Evolutionary conservation across 2,329 filamentous ascomycete species (phyloP).

Genomic region (Pseudogymnoascus sp.): DNA sequence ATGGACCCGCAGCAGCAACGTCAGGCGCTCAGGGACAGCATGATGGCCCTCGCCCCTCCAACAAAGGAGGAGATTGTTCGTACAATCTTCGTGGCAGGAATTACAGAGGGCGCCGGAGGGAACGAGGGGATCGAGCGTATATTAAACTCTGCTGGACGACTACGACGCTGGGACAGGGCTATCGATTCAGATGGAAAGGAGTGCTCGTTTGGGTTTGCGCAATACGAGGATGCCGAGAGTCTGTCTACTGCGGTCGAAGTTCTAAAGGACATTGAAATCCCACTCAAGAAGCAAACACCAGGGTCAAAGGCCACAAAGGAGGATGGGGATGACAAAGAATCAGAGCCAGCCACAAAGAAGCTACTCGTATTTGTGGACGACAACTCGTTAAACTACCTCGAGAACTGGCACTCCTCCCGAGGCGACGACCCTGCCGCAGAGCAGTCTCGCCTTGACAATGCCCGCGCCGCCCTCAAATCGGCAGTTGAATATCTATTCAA

Average conservation of each 20-base stretch:
- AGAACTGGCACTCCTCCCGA: constrained; percentile 65
- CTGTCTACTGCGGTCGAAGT: constrained; percentile 79
- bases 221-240: constrained; percentile 88
- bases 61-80: constrained; percentile 85
- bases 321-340: constrained; percentile 31
- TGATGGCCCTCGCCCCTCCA: constrained; percentile 70
- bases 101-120: constrained; percentile 69
- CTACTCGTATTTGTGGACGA: constrained; percentile 74
- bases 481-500: constrained; percentile 67
- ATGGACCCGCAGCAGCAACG: constrained; percentile 64
- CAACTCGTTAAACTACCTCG: constrained; percentile 75
- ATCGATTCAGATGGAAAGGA: constrained; percentile 70
- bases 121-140: constrained; percentile 76
- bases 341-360: constrained; percentile 54
- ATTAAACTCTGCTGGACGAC: constrained; percentile 65
- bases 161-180: constrained; percentile 79
- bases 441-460: constrained; percentile 63
- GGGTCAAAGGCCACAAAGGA: constrained; percentile 37
- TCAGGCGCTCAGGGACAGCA: constrained; percentile 58
- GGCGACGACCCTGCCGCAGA: constrained; percentile 55
- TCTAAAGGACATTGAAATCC: constrained; percentile 73
- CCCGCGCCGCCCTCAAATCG: constrained; percentile 59
- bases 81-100: constrained; percentile 82
- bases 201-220: constrained; percentile 87
- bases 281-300: constrained; percentile 64